Percentiles rank a stretch among this genome's conserved stretches.
These are phyloP conservation scores for Eimeria brunetti DNA, from an alignment of 169 alveolate species.

Conservation along the genomic window DNA sequence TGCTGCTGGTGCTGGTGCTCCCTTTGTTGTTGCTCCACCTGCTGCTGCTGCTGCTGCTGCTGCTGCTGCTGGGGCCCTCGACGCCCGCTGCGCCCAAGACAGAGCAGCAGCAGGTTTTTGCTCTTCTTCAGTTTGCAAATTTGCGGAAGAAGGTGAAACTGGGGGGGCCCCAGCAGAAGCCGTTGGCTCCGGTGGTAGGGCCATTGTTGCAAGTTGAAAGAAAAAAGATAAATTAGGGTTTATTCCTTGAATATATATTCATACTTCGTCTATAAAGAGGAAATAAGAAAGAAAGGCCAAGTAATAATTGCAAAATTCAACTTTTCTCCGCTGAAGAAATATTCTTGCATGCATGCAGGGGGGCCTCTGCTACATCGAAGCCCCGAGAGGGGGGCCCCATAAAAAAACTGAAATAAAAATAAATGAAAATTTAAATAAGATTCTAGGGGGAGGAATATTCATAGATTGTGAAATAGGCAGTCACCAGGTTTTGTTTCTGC, in stretches of 20 bases:
- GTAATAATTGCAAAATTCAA: background rate
- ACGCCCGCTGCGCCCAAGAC: background rate
- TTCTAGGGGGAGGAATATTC: background rate
- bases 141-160: background rate
- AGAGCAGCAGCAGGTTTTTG: background rate
- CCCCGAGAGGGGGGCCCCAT: background rate
- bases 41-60: slow-evolving; percentile 44
- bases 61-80: slow-evolving; percentile 10
- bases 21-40: background rate
- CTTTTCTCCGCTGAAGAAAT: background rate
- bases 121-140: background rate
- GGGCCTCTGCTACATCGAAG: slow-evolving; percentile 32
- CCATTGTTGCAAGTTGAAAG: background rate
- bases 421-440: background rate
- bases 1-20: background rate
- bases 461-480: background rate
- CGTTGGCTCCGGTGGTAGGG: slow-evolving; percentile 24
- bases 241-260: background rate
- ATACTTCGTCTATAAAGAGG: background rate
- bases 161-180: background rate
- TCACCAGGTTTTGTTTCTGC: background rate
- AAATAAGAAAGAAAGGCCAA: background rate
- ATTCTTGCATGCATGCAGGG: background rate
- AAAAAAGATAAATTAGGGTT: background rate
- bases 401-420: background rate